phyloP scores from a whole-genome alignment of 2,329 filamentous ascomycete species.

The Xylaria sp. region DNA sequence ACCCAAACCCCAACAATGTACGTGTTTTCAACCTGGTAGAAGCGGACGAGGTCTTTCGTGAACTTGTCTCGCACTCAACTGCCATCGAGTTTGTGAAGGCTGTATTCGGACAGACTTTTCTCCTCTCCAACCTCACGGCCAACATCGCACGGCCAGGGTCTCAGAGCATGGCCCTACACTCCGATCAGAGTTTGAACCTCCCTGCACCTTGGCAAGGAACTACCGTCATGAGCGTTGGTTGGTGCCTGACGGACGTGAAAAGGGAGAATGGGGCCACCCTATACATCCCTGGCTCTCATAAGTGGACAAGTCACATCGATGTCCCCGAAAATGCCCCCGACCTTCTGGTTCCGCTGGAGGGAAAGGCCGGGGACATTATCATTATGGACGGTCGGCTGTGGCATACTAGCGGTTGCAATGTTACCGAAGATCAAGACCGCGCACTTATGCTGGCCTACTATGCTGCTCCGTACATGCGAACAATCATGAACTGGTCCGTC shows the following conservation, averaged over 20 bases:
- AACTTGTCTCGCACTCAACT: conserved; percentile 31
- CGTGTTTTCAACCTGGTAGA: conserved; percentile 39
- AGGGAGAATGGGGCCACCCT: conserved; percentile 46
- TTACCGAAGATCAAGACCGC: conserved; percentile 47
- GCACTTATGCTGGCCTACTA: conserved; percentile 51
- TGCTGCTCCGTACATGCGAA: conserved; percentile 45
- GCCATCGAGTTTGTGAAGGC: conserved; percentile 31
- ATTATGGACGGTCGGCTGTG: conserved; percentile 50
- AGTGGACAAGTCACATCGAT: conserved; percentile 29
- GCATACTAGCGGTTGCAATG: conserved; percentile 50
- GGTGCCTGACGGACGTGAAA: conserved; percentile 48
- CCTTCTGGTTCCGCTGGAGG: conserved; percentile 48
- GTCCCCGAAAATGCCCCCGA: conserved; percentile 42
- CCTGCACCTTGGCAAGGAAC: conserved; percentile 48
- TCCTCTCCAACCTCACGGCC: conserved; percentile 51
- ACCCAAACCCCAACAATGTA: conserved; percentile 36
- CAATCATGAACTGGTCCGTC: conserved; percentile 40
- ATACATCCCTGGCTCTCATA: conserved; percentile 39
- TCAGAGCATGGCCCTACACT: conserved; percentile 47
- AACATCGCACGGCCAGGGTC: conserved; percentile 51
- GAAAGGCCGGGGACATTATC: conserved; percentile 48
- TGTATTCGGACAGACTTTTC: conserved; percentile 35
- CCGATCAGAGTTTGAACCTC: conserved; percentile 48
- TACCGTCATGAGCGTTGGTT: conserved; percentile 44
- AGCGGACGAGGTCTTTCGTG: conserved; percentile 35